A percentile compares a stretch with the other conserved stretches of the same genome.
Evolutionary conservation across 768 basidiomycete genomes (phyloP).

Genomic region (Daedalea quercina): DNA sequence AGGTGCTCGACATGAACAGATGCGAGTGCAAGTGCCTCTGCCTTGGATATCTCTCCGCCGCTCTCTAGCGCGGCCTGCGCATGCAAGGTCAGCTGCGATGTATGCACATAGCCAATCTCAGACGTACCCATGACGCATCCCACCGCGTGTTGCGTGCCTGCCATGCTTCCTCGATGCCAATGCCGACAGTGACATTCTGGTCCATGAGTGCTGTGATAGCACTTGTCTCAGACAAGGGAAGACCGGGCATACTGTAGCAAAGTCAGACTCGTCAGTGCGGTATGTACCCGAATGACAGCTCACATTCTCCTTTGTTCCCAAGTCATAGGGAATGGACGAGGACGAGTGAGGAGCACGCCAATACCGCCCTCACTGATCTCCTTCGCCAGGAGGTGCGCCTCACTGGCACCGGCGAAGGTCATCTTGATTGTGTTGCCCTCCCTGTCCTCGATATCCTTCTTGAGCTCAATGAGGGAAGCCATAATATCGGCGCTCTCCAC

Average conservation of each 20-base stretch:
- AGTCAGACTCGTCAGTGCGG: neutral
- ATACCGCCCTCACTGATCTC: conserved; percentile 58
- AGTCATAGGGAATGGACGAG: conserved; percentile 58
- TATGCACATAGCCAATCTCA: neutral
- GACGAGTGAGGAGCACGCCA: conserved; percentile 60
- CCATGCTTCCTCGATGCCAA: conserved; percentile 66
- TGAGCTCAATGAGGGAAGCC: conserved; percentile 54
- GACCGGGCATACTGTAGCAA: conserved; percentile 51
- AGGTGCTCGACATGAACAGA: conserved; percentile 35
- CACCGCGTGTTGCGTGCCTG: conserved; percentile 71
- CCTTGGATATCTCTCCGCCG: conserved; percentile 29
- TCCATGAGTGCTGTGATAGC: conserved; percentile 52
- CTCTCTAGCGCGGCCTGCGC: conserved; percentile 35
- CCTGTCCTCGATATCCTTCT: conserved; percentile 48
- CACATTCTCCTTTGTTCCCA: conserved; percentile 62
- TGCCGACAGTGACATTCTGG: conserved; percentile 64
- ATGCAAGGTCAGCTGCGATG: conserved; percentile 3
- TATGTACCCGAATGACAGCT: conserved; percentile 11
- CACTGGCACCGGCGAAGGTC: conserved; percentile 47
- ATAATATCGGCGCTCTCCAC: conserved; percentile 63
- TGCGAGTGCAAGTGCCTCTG: conserved; percentile 33
- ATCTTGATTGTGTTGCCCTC: conserved; percentile 29
- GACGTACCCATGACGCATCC: conserved; percentile 75
- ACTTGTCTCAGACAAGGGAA: conserved; percentile 57
- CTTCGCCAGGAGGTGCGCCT: conserved; percentile 63